Base-by-base conservation (phyloP, 306 rosid genomes). In the Clitoria ternatea region DNA sequence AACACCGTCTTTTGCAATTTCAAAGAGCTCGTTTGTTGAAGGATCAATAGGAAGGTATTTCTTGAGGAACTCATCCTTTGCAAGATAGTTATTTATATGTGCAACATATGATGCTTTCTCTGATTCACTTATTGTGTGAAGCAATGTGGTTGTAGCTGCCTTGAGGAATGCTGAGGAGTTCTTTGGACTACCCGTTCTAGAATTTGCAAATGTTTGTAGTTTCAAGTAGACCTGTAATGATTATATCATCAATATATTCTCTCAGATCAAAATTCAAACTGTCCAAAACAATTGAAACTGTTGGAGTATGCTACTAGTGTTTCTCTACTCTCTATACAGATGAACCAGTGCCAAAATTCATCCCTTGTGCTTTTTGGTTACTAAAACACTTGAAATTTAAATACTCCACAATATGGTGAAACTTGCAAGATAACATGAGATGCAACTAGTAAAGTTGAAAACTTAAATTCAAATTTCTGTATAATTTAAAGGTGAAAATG, bases 41-140 rank as follows among this genome's bases (percentile, higher is more conserved):
- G 99, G 85, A 77, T 94, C 97, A 44, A 94, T 84, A 2, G 99
- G 99, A 49, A 94, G 88, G 74, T 80, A 91, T 81, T 70, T 88
- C 83, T 86, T 84, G 30, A 94, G 77, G 64, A 94, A 94, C 26
- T 87, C 83, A 82, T 94, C 99, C 63, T 80, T 72, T 15, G 78
- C 91, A 43, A 94, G 96, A 86, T 91, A 94, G 81, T 83, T 84
- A 73, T 91, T 94, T 81, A 91, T 94, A 72, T 94, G 99, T 4
- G 85, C 86, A n/a, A 91, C 92, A 53, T 94, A 94, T 18, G 99
- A 94, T 7, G 99, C 82, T 81, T 91, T 94, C 89, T 94, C 99
- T 6, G 99, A 87, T 87, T 94, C 97, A 43, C 99, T 94, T 69
- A 94, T 94, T 6, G 99, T 94, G 84, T 94, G 99, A 74, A 94